Conservation (phyloP, 75 land plant species). For the Selaginella moellendorffii region DNA sequence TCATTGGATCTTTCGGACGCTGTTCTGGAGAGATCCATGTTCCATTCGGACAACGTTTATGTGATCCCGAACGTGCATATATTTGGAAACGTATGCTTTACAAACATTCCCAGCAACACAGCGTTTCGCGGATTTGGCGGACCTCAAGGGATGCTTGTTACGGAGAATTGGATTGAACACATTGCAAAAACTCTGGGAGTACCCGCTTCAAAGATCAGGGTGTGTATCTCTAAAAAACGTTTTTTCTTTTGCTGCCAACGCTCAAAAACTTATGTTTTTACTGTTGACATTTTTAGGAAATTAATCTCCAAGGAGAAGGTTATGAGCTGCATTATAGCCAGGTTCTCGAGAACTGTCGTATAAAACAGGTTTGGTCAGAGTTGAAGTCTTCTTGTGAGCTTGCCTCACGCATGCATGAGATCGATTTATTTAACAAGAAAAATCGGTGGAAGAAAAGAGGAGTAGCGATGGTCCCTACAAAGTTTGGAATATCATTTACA, state of each 20-base stretch:
- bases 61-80: slow-evolving; percentile 60
- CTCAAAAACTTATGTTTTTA: neutral
- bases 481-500: slow-evolving; percentile 97
- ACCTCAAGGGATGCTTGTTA: slow-evolving; percentile 92
- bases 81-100: slow-evolving; percentile 69
- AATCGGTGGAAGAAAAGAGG: slow-evolving; percentile 95
- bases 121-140: slow-evolving; percentile 98
- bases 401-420: slow-evolving; percentile 27
- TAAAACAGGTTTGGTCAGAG: slow-evolving; percentile 45
- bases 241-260: neutral
- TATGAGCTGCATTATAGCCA: slow-evolving; percentile 75
- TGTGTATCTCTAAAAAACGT: slow-evolving; percentile 14
- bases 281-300: slow-evolving; percentile 35
- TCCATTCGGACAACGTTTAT: slow-evolving; percentile 91
- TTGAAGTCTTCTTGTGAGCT: slow-evolving; percentile 58
- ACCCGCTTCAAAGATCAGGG: slow-evolving; percentile 81
- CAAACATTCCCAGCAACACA: slow-evolving; percentile 84
- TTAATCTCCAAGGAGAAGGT: slow-evolving; percentile 79
- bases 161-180: slow-evolving; percentile 90
- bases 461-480: slow-evolving; percentile 81
- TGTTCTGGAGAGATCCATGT: slow-evolving; percentile 83
- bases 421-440: slow-evolving; percentile 40
- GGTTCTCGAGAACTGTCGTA: slow-evolving; percentile 38
- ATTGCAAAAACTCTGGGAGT: slow-evolving; percentile 49
- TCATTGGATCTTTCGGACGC: slow-evolving; percentile 81